These are phyloP conservation scores for Endoconidiophora polonica DNA, from an alignment of 2,329 filamentous ascomycete genomes.

Conservation along the genomic window DNA sequence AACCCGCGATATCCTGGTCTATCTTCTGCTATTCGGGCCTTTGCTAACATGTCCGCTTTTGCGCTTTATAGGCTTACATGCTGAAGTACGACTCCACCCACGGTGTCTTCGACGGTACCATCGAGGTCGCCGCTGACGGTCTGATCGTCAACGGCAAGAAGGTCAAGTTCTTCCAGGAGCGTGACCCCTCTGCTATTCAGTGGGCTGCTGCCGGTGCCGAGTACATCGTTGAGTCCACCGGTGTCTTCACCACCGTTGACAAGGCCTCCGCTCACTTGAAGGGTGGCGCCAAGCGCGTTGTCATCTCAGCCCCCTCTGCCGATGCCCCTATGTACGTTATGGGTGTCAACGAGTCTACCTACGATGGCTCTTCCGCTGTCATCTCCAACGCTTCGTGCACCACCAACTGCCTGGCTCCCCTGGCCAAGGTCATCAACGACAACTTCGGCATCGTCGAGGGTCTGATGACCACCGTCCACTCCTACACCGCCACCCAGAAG, in stretches of 20 bases:
- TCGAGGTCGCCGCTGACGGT: conserved; percentile 53
- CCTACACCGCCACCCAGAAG: conserved; percentile 99
- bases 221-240: conserved; percentile 52
- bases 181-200: conserved; percentile 59
- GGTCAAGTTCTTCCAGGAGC: conserved; percentile 21
- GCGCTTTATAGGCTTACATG: conserved; percentile 68
- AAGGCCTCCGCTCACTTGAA: conserved; percentile 90
- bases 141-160: conserved; percentile 88
- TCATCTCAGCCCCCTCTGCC: conserved; percentile 80
- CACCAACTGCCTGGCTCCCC: conserved; percentile 98
- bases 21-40: too few species aligned
- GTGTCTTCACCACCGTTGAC: conserved; percentile 85
- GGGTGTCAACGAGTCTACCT: conserved; percentile 92
- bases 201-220: conserved; percentile 72
- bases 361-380: conserved; percentile 79
- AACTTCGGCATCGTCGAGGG: conserved; percentile 95
- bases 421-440: conserved; percentile 98
- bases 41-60: conserved; percentile 7
- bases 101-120: conserved; percentile 86
- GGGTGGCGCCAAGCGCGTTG: conserved; percentile 95
- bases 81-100: conserved; percentile 98
- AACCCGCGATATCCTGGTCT: neutral
- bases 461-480: conserved; percentile 99
- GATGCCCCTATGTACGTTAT: conserved; percentile 99
- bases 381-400: conserved; percentile 99